These are phyloP conservation scores for Cryptococcus depauperatus DNA, from an alignment of 1,284 basidiomycete species.

Conservation along the genomic window DNA sequence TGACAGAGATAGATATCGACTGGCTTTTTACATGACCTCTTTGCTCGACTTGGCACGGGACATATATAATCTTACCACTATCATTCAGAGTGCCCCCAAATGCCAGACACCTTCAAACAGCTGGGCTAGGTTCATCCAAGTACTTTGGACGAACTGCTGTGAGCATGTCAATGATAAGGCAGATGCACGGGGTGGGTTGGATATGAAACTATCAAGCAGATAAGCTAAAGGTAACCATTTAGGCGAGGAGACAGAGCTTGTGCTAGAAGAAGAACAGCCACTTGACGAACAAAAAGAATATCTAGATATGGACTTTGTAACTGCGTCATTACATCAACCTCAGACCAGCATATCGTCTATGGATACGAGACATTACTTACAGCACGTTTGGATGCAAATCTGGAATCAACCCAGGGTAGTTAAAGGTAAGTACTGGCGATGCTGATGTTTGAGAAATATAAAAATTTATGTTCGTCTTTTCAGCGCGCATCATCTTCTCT, in stretches of 20 bases:
- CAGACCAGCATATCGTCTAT: background rate
- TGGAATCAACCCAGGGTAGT: conserved; percentile 32
- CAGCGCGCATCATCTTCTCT: conserved; percentile 34
- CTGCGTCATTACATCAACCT: conserved; percentile 14
- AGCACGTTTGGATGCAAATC: conserved; percentile 25
- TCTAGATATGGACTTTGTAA: conserved; percentile 25
- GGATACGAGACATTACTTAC: conserved; percentile 2
- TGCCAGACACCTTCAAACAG: conserved; percentile 4
- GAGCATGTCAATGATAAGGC: background rate
- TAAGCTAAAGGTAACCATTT: too few relatives aligned
- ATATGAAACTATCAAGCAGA: too few relatives aligned
- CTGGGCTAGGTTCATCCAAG: conserved; percentile 7
- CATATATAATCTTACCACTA: conserved; percentile 16
- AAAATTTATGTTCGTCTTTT: background rate
- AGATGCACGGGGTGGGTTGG: background rate
- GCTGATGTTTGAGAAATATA: background rate
- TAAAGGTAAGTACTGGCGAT: conserved; percentile 15
- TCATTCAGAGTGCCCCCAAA: conserved; percentile 6
- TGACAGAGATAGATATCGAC: conserved; percentile 33
- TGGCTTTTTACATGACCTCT: conserved; percentile 41
- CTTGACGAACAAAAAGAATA: conserved; percentile 12
- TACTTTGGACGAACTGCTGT: conserved; percentile 6
- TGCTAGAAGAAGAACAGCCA: conserved; percentile 9
- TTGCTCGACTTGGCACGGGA: conserved; percentile 37
- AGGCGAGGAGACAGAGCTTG: conserved; percentile 8